Base-by-base conservation (phyloP, 176 grass and related monocot genomes). In the Zizania latifolia region DNA sequence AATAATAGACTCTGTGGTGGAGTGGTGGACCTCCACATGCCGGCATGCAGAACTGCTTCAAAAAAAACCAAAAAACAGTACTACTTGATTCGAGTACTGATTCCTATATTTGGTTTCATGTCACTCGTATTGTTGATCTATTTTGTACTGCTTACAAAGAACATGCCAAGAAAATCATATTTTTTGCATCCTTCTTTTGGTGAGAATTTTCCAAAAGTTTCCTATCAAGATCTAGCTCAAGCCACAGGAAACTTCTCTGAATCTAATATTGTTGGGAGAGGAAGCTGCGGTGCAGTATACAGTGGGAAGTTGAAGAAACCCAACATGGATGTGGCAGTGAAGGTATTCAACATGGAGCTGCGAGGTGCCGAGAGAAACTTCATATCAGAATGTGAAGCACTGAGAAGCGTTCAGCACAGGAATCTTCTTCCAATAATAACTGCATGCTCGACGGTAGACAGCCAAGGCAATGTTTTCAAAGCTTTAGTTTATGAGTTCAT, bases 211-310 rank as follows among this genome's bases (percentile, higher is more conserved):
- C 2, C 0, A 4, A 35, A 58, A 60, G 75, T 87, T 33, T 68
- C 84, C 22, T 84, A 87, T 12, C 19, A 27, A 0, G 89, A 92
- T 5, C 6, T 92, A 23, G 24, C 53, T 6, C 84, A 56, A 68
- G 86, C 83, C 0, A 93, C 90, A 26, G 0, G 27, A 0, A 11
- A 81, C 3, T 88, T 90, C 36, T 86, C 70, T 0, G 8, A 16
- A 3, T 37, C 23, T 2, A 81, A 85, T 23, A 26, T 93, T 0
- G 10, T 87, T 45, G 91, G 87, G 7, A 65, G 10, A 12, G 91
- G 84, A 44, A 82, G 76, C 12, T 93, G 48, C 16, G 84, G 84
- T 21, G 87, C 84, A 0, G 90, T 93, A 0, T 93, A 93, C 0
- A 85, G 37, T 72, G 87, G 87, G 0, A 59, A n/a, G 6, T n/a